Percentiles rank a stretch among this genome's conserved stretches.
These are phyloP conservation scores for Truncatella angustata DNA, from an alignment of 2,329 filamentous ascomycete species.

Conservation along the genomic window DNA sequence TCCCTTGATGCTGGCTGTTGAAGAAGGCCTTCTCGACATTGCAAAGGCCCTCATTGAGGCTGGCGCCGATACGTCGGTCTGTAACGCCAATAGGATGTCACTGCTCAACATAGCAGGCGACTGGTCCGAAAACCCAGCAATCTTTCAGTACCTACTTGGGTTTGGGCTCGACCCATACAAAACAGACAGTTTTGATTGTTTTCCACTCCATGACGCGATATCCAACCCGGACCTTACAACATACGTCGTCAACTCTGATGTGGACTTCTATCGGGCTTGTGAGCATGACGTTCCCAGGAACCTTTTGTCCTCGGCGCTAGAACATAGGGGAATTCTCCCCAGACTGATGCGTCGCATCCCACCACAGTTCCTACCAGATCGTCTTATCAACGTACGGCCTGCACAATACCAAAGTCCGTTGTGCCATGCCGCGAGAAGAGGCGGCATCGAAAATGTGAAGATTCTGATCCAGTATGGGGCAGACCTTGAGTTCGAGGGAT, in stretches of 20 bases:
- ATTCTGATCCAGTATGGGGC: not conserved
- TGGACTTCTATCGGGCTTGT: slow-evolving; percentile 4
- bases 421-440: not conserved
- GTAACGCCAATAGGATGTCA: not conserved
- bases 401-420: not conserved
- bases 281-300: not conserved
- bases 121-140: not conserved
- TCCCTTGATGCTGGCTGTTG: not conserved
- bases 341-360: not conserved
- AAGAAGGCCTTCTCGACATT: not conserved
- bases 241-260: not conserved
- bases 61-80: not conserved
- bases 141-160: not conserved
- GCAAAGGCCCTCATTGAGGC: not conserved
- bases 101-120: not conserved
- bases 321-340: not conserved
- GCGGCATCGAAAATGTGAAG: not conserved
- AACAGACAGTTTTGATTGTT: not conserved
- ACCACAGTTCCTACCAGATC: not conserved
- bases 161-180: not conserved
- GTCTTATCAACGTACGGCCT: not conserved
- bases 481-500: slow-evolving; percentile 1
- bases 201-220: not conserved
- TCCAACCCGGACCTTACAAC: not conserved
- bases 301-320: not conserved